A percentile compares a stretch with the other conserved stretches of the same genome.
Conservation (phyloP, 352 stramenopile genomes). For the Halophytophthora batemanensis region DNA sequence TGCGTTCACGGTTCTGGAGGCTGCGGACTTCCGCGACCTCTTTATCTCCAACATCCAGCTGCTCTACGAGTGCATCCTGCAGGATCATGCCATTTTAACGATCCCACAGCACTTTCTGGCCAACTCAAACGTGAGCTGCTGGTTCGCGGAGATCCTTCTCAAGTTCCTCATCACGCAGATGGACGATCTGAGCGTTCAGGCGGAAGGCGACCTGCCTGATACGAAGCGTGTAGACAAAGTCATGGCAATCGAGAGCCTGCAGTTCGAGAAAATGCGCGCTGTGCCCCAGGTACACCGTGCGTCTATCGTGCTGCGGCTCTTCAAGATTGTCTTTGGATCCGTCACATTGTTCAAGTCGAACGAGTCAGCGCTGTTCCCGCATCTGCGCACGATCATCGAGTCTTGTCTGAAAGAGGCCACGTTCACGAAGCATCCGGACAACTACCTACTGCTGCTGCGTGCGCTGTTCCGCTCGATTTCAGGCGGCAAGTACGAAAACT, state of each 20-base stretch:
- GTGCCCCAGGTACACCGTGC: slow-evolving; percentile 72
- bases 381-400: slow-evolving; percentile 93
- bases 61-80: slow-evolving; percentile 91
- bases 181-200: slow-evolving; percentile 86
- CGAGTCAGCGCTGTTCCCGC: slow-evolving; percentile 91
- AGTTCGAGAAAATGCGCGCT: slow-evolving; percentile 77
- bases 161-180: slow-evolving; percentile 95
- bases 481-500: slow-evolving; percentile 97
- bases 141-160: slow-evolving; percentile 94
- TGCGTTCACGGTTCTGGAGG: slow-evolving; percentile 95
- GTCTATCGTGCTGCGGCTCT: slow-evolving; percentile 90
- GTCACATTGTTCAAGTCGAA: slow-evolving; percentile 96
- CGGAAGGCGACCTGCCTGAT: slow-evolving; percentile 74
- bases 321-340: slow-evolving; percentile 96
- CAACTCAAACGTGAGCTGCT: slow-evolving; percentile 91
- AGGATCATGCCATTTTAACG: slow-evolving; percentile 91
- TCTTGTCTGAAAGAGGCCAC: slow-evolving; percentile 91
- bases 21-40: slow-evolving; percentile 91
- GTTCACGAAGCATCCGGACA: slow-evolving; percentile 90
- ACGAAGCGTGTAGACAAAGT: slow-evolving; percentile 75
- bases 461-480: slow-evolving; percentile 96
- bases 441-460: slow-evolving; percentile 93
- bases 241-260: slow-evolving; percentile 61
- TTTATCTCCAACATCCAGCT: slow-evolving; percentile 89
- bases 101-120: slow-evolving; percentile 95